Evolutionary conservation across 768 basidiomycete genomes (phyloP), one percentile per base, ranked within the genome.

Genomic region (Pleurotus ostreatus): DNA sequence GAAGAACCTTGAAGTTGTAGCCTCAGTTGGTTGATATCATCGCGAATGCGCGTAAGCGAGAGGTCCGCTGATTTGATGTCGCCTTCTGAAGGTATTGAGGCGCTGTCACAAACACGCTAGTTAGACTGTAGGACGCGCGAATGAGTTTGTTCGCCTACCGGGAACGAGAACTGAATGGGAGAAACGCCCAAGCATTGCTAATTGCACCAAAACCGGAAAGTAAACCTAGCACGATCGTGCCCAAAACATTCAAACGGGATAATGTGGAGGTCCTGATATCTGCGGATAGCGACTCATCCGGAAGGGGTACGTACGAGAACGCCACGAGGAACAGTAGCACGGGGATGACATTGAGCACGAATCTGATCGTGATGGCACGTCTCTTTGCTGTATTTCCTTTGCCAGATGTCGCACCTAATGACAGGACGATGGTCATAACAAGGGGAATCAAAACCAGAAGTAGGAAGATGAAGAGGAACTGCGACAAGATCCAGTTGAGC

Each of bases 151-250:
- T 15, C 11, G 16, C 68, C 44, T 64, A 71, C 66, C 60, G 59
- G 2, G 57, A 23, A 12, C 68, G 62, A 5, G 71, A 72, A 15
- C 74, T 60, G 38, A 72, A 65, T 0, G 83, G 83, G 11, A 86
- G 66, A 62, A 78, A 83, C 4, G 69, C 70, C 87, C 88, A 89
- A 0, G 83, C 79, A 46, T 80, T 85, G 59, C 78, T 83, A 47
- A 88, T 75, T 2, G 89, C 85, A 59, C 90, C 90, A 59, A 90
- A 87, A 0, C 92, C 92, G 0, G 91, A 90, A 4, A 94, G 74
- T 2, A 85, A 65, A 4, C 92, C 92, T n/a, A 94, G 83, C 55
- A 92, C 80, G 26, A 85, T 75, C 0, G 86, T 92, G 2, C 92
- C 92, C 18, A 93, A 69, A 16, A 92, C 86, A 16, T 87, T 81